Evolutionary conservation across 1,284 basidiomycete genomes (phyloP).

Genomic region (Cystobasidium slooffiae): DNA sequence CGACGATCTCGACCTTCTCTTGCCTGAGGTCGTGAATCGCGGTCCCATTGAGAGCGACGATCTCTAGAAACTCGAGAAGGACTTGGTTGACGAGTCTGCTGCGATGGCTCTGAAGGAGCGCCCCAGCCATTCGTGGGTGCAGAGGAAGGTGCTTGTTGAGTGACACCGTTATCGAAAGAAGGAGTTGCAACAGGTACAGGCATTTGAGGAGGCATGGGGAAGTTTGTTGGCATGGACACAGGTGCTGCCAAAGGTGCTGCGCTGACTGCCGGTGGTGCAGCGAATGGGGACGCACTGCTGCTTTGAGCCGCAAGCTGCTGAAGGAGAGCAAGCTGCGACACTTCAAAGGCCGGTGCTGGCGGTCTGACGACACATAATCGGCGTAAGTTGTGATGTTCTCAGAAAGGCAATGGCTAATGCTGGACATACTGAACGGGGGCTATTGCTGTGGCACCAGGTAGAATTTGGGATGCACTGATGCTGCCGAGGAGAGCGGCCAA

Average conservation of each 20-base stretch:
- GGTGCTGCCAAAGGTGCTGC: background rate
- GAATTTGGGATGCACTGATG: background rate
- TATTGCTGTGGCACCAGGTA: background rate
- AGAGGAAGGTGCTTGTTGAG: background rate
- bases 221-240: no score
- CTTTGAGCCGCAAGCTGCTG: conserved; percentile 38
- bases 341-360: conserved; percentile 11
- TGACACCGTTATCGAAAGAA: background rate
- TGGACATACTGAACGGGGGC: background rate
- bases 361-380: background rate
- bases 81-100: background rate
- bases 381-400: background rate
- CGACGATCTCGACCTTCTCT: background rate
- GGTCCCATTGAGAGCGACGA: conserved; percentile 22
- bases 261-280: background rate
- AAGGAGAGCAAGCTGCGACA: conserved; percentile 23
- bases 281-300: background rate
- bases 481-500: conserved; percentile 27
- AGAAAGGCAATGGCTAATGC: background rate
- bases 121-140: background rate
- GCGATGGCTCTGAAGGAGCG: background rate
- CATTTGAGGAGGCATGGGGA: background rate
- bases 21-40: background rate
- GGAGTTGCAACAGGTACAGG: background rate
- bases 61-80: background rate